Evolutionary conservation across 169 alveolate genomes (phyloP).

Genomic region (Cryptosporidium ryanae): DNA sequence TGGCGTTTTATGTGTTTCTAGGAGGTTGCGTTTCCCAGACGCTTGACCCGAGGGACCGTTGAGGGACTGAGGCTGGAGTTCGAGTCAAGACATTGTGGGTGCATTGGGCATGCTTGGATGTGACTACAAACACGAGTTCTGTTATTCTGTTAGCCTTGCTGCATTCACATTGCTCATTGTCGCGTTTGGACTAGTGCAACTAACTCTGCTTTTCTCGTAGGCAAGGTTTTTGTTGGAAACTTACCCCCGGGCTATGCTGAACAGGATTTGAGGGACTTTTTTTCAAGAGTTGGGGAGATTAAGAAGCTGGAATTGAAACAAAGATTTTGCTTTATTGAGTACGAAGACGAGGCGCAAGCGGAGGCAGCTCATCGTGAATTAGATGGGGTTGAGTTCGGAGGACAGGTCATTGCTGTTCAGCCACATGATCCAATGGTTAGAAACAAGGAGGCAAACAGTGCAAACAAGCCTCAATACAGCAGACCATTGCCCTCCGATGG

Average conservation of each 20-base stretch:
- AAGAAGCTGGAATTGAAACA: slow-evolving; percentile 83
- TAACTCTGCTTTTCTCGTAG: slow-evolving; percentile 16
- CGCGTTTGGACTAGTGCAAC: background rate
- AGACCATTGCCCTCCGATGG: slow-evolving; percentile 74
- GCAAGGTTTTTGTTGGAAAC: slow-evolving; percentile 87
- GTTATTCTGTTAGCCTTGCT: background rate
- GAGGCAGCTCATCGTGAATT: slow-evolving; percentile 81
- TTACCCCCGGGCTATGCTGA: slow-evolving; percentile 84
- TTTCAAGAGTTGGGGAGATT: slow-evolving; percentile 83
- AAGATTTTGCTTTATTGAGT: slow-evolving; percentile 86
- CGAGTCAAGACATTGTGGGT: too few relatives aligned
- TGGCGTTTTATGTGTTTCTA: background rate
- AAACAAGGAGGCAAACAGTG: slow-evolving; percentile 60
- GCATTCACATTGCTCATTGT: background rate
- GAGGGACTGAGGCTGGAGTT: too few relatives aligned
- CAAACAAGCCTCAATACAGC: slow-evolving; percentile 45
- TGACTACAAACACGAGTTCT: too few relatives aligned
- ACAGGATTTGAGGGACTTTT: slow-evolving; percentile 84
- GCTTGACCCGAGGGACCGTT: background rate
- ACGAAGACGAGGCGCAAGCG: slow-evolving; percentile 82
- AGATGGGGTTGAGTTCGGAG: slow-evolving; percentile 70
- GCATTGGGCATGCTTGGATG: too few relatives aligned
- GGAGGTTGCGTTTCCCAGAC: background rate
- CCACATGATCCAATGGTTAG: slow-evolving; percentile 76
- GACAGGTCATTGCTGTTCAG: slow-evolving; percentile 77